Percentiles rank a stretch among this genome's conserved stretches.
Evolutionary conservation across 2,329 filamentous ascomycete species (phyloP).

Genomic region (Ceratocystis eucalypticola): DNA sequence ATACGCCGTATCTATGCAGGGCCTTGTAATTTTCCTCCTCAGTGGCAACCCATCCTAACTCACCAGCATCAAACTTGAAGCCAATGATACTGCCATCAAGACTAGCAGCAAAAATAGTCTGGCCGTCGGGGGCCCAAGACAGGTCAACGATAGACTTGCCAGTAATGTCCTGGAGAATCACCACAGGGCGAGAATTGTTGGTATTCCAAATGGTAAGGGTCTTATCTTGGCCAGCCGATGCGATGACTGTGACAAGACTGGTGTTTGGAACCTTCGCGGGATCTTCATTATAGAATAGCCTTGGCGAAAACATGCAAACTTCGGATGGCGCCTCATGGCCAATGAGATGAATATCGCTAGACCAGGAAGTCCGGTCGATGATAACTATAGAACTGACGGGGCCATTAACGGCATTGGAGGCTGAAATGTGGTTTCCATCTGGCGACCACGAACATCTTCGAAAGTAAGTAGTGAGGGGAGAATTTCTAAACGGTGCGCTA

Average conservation of each 20-base stretch:
- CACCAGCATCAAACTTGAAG: conserved; percentile 68
- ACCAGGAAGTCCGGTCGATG: conserved; percentile 82
- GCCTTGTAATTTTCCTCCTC: conserved; percentile 85
- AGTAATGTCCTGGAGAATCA: conserved; percentile 78
- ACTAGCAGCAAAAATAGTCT: conserved; percentile 71
- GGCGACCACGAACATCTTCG: conserved; percentile 94
- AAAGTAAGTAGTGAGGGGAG: conserved; percentile 92
- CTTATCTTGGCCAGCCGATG: conserved; percentile 93
- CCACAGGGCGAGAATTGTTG: conserved; percentile 77
- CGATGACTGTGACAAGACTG: conserved; percentile 74
- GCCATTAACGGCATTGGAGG: conserved; percentile 91
- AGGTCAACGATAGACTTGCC: conserved; percentile 89
- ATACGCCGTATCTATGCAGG: conserved; percentile 81
- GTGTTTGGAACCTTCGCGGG: conserved; percentile 40
- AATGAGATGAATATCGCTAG: conserved; percentile 92
- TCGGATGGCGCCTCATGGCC: conserved; percentile 95
- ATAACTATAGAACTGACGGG: conserved; percentile 96
- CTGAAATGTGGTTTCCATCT: conserved; percentile 91
- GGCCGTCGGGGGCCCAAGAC: conserved; percentile 85
- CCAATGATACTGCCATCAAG: conserved; percentile 80
- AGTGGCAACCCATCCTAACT: conserved; percentile 78
- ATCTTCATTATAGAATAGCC: conserved; percentile 66
- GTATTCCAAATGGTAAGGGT: conserved; percentile 97
- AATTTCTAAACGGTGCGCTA: conserved; percentile 71
- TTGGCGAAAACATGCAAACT: conserved; percentile 91